These are phyloP conservation scores for Lactifluus subvellereus DNA, from an alignment of 768 basidiomycete genomes.

Conservation along the genomic window DNA sequence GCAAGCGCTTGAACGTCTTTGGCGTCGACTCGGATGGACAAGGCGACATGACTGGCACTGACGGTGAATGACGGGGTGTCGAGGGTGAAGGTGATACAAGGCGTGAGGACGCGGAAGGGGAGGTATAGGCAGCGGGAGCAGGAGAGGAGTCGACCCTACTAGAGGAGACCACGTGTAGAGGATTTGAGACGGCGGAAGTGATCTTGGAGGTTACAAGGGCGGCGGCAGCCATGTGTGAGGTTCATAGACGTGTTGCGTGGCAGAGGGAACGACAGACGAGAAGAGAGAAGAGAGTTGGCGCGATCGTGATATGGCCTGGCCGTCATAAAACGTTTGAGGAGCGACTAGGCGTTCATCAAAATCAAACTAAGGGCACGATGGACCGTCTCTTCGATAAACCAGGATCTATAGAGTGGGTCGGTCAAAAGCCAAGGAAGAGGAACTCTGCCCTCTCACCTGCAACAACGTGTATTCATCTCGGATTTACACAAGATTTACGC, in stretches of 20 bases:
- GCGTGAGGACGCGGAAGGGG: constrained; percentile 27
- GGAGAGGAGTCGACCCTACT: constrained; percentile 25
- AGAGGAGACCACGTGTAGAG: constrained; percentile 41
- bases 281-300: neutral
- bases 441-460: too few species aligned
- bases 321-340: neutral
- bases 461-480: too few species aligned
- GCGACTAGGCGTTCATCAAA: neutral
- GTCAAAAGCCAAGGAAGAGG: too few species aligned
- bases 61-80: constrained; percentile 20
- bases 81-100: constrained; percentile 28
- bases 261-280: neutral
- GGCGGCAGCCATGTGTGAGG: constrained; percentile 42
- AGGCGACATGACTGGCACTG: constrained; percentile 22
- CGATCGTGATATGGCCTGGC: neutral
- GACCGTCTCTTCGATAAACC: too few species aligned
- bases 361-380: too few species aligned
- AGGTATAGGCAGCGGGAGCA: neutral
- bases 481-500: too few species aligned
- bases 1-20: constrained; percentile 54
- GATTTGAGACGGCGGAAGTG: constrained; percentile 33
- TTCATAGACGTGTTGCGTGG: constrained; percentile 12
- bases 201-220: constrained; percentile 8
- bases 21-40: constrained; percentile 33
- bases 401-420: too few species aligned